phyloP scores from a whole-genome alignment of 768 basidiomycete species.

The Cyclocybe aegerita region DNA sequence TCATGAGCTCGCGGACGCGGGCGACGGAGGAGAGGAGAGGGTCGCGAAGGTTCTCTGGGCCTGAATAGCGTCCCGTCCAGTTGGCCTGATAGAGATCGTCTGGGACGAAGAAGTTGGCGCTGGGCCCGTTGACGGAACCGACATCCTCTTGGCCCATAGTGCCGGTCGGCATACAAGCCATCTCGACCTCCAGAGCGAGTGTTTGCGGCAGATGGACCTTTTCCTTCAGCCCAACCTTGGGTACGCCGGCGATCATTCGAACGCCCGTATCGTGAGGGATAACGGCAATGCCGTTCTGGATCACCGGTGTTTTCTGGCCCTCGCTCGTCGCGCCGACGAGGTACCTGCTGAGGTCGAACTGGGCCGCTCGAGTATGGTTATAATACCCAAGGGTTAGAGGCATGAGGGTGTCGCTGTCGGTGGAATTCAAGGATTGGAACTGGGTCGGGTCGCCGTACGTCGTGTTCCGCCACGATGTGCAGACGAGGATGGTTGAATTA shows the following conservation, averaged over 20 bases:
- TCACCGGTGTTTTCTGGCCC: constrained; percentile 4
- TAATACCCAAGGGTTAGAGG: constrained; percentile 11
- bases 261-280: constrained; percentile 15
- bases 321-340: constrained; percentile 12
- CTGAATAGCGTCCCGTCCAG: constrained; percentile 6
- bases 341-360: constrained; percentile 13
- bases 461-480: constrained; percentile 21
- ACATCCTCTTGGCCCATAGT: constrained; percentile 12
- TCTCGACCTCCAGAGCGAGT: constrained; percentile 18
- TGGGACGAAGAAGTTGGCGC: neutral
- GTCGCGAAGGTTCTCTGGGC: constrained; percentile 19
- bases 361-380: neutral
- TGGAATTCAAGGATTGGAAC: constrained; percentile 17
- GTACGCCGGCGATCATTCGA: constrained; percentile 16
- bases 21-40: constrained; percentile 16
- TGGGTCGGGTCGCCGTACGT: constrained; percentile 18
- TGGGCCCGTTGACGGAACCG: neutral
- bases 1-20: constrained; percentile 14
- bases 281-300: constrained; percentile 16
- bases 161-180: constrained; percentile 18
- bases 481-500: constrained; percentile 11
- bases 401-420: constrained; percentile 24
- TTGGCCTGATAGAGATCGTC: neutral
- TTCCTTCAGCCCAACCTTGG: constrained; percentile 9
- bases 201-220: constrained; percentile 15